phyloP scores from a whole-genome alignment of 75 land plant species.

The Isoetes taiwanensis region DNA sequence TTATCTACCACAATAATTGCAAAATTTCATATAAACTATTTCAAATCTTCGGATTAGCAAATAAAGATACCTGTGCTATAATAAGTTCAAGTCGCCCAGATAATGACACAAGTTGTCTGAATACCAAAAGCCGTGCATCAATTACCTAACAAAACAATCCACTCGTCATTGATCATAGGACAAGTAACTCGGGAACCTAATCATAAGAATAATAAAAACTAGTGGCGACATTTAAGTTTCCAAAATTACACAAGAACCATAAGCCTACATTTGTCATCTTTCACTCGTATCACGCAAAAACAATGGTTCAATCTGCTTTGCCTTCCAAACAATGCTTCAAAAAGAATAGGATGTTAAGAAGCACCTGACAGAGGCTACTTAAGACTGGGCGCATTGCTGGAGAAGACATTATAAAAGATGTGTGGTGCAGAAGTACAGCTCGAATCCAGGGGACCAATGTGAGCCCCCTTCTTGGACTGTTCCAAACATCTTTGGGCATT shows the following conservation, averaged over 20 bases:
- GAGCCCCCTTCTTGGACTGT: constrained; percentile 23
- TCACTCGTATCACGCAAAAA: background rate
- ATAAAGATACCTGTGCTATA: constrained; percentile 56
- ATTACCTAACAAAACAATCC: constrained; percentile 11
- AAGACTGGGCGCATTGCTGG: constrained; percentile 42
- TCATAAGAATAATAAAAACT: background rate
- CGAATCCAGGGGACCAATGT: constrained; percentile 53
- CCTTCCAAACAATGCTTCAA: no score
- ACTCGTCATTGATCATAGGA: background rate
- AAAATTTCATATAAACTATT: background rate
- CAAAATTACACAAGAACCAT: background rate
- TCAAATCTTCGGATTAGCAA: background rate
- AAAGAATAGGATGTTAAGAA: no score
- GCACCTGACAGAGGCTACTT: constrained; percentile 52
- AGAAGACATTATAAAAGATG: constrained; percentile 49
- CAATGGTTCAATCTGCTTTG: background rate
- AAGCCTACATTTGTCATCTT: background rate
- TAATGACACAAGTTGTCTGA: constrained; percentile 35
- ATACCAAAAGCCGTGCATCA: constrained; percentile 53
- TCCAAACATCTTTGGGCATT: no score
- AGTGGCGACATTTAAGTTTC: background rate
- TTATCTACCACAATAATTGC: background rate
- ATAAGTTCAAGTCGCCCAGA: constrained; percentile 63
- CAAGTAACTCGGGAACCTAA: background rate
- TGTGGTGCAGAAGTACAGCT: constrained; percentile 53